Conservation (phyloP, 2,329 filamentous ascomycete species). For the Colletotrichum spinosum region DNA sequence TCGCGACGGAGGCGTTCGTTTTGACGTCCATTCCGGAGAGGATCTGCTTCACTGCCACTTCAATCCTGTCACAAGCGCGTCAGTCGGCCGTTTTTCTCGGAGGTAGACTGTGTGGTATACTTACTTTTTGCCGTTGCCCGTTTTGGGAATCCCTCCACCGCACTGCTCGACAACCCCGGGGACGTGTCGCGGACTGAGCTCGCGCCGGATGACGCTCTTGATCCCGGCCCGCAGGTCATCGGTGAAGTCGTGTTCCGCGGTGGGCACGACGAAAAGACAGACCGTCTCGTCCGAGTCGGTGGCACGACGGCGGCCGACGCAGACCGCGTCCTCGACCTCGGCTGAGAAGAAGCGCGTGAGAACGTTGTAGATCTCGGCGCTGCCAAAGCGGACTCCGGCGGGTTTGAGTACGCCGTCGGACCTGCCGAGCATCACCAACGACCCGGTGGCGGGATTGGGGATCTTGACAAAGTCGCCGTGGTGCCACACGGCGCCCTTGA, state of each 20-base stretch:
- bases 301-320: conserved; percentile 80
- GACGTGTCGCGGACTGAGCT: conserved; percentile 90
- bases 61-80: conserved; percentile 69
- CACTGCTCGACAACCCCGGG: conserved; percentile 86
- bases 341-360: conserved; percentile 83
- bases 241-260: conserved; percentile 65
- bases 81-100: neutral
- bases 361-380: conserved; percentile 97
- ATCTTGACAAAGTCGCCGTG: conserved; percentile 90
- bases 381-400: conserved; percentile 89
- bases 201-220: conserved; percentile 75
- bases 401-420: conserved; percentile 96
- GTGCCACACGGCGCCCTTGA: conserved; percentile 76
- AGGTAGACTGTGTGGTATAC: conserved; percentile 41
- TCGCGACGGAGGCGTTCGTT: conserved; percentile 93
- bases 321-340: conserved; percentile 87
- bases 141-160: conserved; percentile 85
- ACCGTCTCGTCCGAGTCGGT: conserved; percentile 87
- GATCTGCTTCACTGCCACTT: conserved; percentile 97
- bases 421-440: conserved; percentile 89
- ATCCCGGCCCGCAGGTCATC: conserved; percentile 72
- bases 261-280: conserved; percentile 87
- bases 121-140: conserved; percentile 95
- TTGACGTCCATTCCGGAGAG: conserved; percentile 88
- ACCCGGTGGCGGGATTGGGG: conserved; percentile 75